Evolutionary conservation across 2,329 filamentous ascomycete genomes (phyloP).

Genomic region (Diaporthe sp.): DNA sequence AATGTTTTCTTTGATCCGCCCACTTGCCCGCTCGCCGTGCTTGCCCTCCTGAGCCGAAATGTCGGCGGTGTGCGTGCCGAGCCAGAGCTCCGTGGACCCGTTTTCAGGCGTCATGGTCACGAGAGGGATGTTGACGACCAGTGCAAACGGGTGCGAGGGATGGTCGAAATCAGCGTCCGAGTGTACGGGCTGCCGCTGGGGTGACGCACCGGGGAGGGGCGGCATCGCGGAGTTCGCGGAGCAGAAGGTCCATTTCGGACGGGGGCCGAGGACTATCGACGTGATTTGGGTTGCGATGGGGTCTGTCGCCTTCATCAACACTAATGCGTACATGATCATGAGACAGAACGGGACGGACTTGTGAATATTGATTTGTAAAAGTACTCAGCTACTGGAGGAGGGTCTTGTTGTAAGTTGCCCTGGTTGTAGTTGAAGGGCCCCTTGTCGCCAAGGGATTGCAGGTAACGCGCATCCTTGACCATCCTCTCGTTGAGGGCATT

Average conservation of each 20-base stretch:
- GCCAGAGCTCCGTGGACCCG: constrained; percentile 72
- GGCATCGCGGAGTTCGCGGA: constrained; percentile 72
- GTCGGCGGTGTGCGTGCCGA: constrained; percentile 64
- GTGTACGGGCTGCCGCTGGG: constrained; percentile 69
- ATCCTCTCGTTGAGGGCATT: constrained; percentile 71
- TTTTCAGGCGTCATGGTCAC: constrained; percentile 65
- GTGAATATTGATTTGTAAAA: constrained; percentile 66
- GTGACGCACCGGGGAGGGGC: constrained; percentile 53
- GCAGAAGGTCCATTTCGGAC: constrained; percentile 69
- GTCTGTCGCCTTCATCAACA: constrained; percentile 52
- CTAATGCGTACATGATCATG: neutral
- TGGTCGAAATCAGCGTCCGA: constrained; percentile 72
- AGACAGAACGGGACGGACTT: constrained; percentile 55
- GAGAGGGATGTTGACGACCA: constrained; percentile 68
- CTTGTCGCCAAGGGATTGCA: constrained; percentile 66
- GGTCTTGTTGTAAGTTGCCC: constrained; percentile 73
- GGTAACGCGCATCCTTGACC: constrained; percentile 67
- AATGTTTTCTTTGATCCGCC: constrained; percentile 59
- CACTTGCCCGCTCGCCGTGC: constrained; percentile 67
- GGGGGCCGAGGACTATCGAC: constrained; percentile 66
- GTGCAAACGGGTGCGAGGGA: constrained; percentile 67
- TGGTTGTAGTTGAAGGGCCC: constrained; percentile 75
- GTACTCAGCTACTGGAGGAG: constrained; percentile 64
- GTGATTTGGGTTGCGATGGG: constrained; percentile 69
- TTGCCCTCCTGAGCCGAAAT: constrained; percentile 60